These are phyloP conservation scores for Colletotrichum kahawae DNA, from an alignment of 2,329 filamentous ascomycete genomes.

Conservation along the genomic window DNA sequence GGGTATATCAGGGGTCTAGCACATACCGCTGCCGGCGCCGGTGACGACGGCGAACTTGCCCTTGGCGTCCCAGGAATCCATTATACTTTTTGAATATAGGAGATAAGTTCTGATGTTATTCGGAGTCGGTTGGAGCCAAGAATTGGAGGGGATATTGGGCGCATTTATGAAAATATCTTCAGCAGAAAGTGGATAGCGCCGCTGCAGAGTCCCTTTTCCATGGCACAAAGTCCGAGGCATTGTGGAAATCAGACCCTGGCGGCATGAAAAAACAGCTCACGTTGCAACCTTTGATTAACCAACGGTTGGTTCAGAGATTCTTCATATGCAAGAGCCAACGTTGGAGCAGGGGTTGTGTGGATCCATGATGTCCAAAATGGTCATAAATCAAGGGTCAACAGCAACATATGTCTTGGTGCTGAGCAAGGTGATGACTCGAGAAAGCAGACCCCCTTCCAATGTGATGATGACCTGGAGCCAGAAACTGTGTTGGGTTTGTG, in stretches of 20 bases:
- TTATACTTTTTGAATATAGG: neutral
- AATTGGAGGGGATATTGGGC: neutral
- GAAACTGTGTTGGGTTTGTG: neutral
- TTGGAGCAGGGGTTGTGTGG: neutral
- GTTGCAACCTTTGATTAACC: neutral
- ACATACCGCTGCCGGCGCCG: neutral
- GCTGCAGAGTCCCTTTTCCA: neutral
- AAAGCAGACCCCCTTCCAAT: neutral
- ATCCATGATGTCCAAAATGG: neutral
- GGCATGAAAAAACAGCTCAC: neutral
- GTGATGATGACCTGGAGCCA: neutral
- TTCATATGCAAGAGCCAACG: neutral
- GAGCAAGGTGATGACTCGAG: neutral
- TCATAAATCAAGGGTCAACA: neutral
- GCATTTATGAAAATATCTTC: neutral
- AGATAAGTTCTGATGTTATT: neutral
- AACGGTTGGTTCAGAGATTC: neutral
- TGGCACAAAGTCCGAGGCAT: neutral
- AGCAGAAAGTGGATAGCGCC: neutral
- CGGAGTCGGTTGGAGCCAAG: neutral
- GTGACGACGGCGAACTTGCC: neutral
- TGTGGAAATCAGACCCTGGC: neutral
- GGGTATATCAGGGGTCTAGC: neutral
- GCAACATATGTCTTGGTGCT: neutral
- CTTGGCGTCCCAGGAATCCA: neutral